phyloP scores from a whole-genome alignment of 1,139 yeast genomes.

The Candida mesenterica region DNA sequence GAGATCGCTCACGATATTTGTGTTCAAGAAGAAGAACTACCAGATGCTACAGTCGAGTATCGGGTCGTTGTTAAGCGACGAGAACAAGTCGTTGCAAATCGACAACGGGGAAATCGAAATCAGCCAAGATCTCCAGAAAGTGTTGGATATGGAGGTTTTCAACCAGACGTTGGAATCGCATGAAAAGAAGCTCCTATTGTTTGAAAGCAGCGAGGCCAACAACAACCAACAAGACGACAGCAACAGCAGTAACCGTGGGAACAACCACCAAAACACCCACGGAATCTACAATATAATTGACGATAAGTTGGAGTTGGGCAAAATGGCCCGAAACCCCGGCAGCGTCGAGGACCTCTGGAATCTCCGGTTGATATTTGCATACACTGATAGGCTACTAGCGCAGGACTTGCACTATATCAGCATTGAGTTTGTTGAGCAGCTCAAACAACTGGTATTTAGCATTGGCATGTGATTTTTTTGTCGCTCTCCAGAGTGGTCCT shows the following conservation, averaged over 20 bases:
- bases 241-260: slow-evolving; percentile 2
- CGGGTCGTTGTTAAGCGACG: slow-evolving; percentile 35
- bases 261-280: slow-evolving; percentile 8
- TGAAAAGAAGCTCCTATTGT: slow-evolving; percentile 36
- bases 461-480: slow-evolving; percentile 2
- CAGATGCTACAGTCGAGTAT: slow-evolving; percentile 38
- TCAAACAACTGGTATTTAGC: slow-evolving; percentile 47
- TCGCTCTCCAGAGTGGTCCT: too few relatives aligned
- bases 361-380: slow-evolving; percentile 60
- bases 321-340: slow-evolving; percentile 44
- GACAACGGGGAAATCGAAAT: slow-evolving; percentile 29
- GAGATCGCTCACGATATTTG: slow-evolving; percentile 47
- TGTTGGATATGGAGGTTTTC: slow-evolving; percentile 28
- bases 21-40: slow-evolving; percentile 47
- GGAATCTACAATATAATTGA: slow-evolving; percentile 51
- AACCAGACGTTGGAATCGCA: slow-evolving; percentile 23
- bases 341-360: slow-evolving; percentile 64
- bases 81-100: slow-evolving; percentile 29
- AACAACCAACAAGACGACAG: slow-evolving; percentile 1
- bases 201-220: slow-evolving; percentile 23
- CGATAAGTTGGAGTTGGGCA: slow-evolving; percentile 51
- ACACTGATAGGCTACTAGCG: slow-evolving; percentile 45
- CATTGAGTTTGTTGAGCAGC: slow-evolving; percentile 48
- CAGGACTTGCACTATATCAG: slow-evolving; percentile 41
- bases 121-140: slow-evolving; percentile 23